Evolutionary conservation across 495 filamentous ascomycete genomes (phyloP).

Genomic region (Pyronema domesticum): DNA sequence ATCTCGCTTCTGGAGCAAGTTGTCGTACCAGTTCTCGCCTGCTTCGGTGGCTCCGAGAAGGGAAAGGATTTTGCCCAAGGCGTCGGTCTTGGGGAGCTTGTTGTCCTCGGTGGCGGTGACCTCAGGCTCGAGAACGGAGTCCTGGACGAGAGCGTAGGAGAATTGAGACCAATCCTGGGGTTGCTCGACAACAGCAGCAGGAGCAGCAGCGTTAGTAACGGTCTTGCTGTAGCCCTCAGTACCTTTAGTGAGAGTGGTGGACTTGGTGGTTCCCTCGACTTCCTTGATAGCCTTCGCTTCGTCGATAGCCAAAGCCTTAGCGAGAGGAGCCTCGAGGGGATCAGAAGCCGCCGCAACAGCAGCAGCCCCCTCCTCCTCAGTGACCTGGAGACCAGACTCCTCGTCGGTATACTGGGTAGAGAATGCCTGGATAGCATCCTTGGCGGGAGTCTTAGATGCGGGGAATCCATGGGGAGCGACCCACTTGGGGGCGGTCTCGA

Average conservation of each 20-base stretch:
- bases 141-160: constrained; percentile 16
- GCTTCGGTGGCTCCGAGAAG: constrained; percentile 14
- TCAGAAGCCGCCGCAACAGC: not conserved
- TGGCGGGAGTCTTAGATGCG: not conserved
- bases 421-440: constrained; percentile 1
- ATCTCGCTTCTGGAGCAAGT: constrained; percentile 4
- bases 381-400: not conserved
- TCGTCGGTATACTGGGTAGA: not conserved
- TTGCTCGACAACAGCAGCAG: not conserved
- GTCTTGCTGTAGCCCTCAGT: not conserved
- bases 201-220: too few species aligned
- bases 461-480: constrained; percentile 3
- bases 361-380: not conserved
- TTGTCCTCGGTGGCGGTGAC: constrained; percentile 3
- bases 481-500: not conserved
- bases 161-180: constrained; percentile 17
- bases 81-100: constrained; percentile 13
- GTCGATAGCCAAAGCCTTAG: too few species aligned
- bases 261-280: too few species aligned
- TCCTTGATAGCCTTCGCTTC: too few species aligned
- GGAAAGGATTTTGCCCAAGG: constrained; percentile 17
- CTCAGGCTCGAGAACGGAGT: constrained; percentile 12
- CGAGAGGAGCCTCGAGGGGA: too few species aligned
- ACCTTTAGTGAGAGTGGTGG: too few species aligned
- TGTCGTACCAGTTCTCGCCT: not conserved